Base-by-base conservation (phyloP, 148 eudicot species). In the Amaranthus palmeri region DNA sequence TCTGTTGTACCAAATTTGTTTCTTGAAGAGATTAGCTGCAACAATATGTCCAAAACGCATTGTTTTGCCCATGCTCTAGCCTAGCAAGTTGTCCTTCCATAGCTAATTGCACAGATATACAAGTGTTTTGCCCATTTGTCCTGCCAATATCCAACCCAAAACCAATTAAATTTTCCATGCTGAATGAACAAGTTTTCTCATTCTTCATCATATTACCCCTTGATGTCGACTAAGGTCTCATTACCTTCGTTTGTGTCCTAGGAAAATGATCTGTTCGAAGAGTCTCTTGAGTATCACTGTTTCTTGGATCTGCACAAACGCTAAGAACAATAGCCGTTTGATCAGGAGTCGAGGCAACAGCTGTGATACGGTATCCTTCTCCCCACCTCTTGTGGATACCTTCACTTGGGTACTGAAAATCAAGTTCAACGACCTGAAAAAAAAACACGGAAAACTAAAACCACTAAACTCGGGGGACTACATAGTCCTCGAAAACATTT, bases 391-490 rank as follows among this genome's bases (percentile, higher is more conserved):
- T 74, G 71, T 92, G 97, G 66, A 92, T 74, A 18, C 97, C 97
- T 84, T 92, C 96, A 73, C 97, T 90, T n/a, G 97, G 97, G 75
- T 92, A 92, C 3, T 90, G 86, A 81, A 92, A 92, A 79, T 92
- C 97, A 43, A 92, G 85, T 65, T 92, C 97, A 51, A 92, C 97
- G 65, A 92, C 97, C 97, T 92, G 36, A 25, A 25, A 25, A 25
- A 25, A 0, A 25, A 25, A 25, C 36, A 25, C 36, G 36, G 36
- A 84, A 60, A 73, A 64, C 53, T 51, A 54, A 36, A 8, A 55
- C 8, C 48, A 25, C 8, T 18, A 8, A 15, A 69, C 52, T 25
- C 1, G 36, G 36, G 36, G 36, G 36, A 25, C 36, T 25, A 25
- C 36, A 25, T 25, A 25, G 36, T 25, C 36, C 36, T 25, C 36